Evolutionary conservation across 2,329 filamentous ascomycete genomes (phyloP).

Genomic region (Fusarium graminum): DNA sequence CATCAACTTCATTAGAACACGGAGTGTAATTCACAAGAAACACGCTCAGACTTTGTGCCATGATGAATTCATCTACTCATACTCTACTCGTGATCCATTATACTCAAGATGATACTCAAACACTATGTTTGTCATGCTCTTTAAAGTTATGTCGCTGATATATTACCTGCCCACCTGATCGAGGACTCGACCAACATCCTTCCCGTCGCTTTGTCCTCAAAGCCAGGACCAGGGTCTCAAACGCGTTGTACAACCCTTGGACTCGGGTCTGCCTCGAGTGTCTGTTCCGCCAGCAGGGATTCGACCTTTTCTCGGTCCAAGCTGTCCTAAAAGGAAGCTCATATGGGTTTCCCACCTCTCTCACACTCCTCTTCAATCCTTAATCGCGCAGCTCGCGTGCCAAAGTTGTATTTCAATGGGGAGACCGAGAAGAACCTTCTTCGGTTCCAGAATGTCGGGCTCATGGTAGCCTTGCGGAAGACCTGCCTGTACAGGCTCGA

Average conservation of each 20-base stretch:
- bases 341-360: constrained; percentile 21
- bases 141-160: constrained; percentile 25
- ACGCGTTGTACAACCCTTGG: constrained; percentile 6
- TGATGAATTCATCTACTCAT: background rate
- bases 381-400: constrained; percentile 18
- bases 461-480: constrained; percentile 25
- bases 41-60: background rate
- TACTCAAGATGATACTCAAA: background rate
- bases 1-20: background rate
- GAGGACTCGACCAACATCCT: constrained; percentile 24
- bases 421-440: constrained; percentile 3
- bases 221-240: constrained; percentile 26
- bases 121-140: background rate
- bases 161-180: constrained; percentile 9
- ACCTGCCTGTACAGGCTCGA: constrained; percentile 18
- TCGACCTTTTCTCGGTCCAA: constrained; percentile 19
- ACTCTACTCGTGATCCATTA: background rate
- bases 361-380: constrained; percentile 11
- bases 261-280: constrained; percentile 15
- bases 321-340: constrained; percentile 43
- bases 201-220: constrained; percentile 5
- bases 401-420: constrained; percentile 9
- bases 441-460: constrained; percentile 35
- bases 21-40: background rate
- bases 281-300: constrained; percentile 22